Base-by-base conservation (phyloP, 2,329 filamentous ascomycete species). In the Colletotrichum tamarilloi region DNA sequence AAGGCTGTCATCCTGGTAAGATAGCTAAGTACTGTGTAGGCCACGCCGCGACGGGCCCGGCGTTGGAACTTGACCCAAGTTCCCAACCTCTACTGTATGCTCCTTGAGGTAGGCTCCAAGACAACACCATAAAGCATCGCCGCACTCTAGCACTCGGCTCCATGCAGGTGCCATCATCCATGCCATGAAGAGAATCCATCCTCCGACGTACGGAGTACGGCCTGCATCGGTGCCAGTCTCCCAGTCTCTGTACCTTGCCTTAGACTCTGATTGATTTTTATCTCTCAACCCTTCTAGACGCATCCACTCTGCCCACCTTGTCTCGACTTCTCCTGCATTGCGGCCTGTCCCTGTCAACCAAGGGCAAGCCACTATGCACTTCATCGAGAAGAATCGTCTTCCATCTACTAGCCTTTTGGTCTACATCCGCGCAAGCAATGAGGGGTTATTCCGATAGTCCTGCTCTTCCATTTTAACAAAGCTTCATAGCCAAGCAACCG, bases 341-440 rank as follows among this genome's bases (percentile, higher is more conserved):
- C 60, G 46, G 66, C 60, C 67, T 62, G 60, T 73, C 70, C 60
- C 59, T 73, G 70, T 56, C 67, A 42, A 57, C 9, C 66, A 46
- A 56, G 49, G 67, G 35, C 49, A 73, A 46, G 67, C 67, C 30
- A 38, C 35, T 16, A 65, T 70, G 67, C 70, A 70, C 60, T 32
- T 57, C 64, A 62, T 70, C 56, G 49, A 69, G 52, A 53, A 58
- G 46, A 26, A 59, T 26, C 69, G 62, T 46, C 32, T 59, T 69
- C 42, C 42, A 49, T n/a, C 16, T n/a, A n/a, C 42, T 49, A 49
- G 22, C 16, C 30, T 46, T 69, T 42, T 42, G 38, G 14, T 42
- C 59, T 42, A 19, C 14, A 30, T 38, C 60, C 28, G 28, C 59
- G 35, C 55, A 59, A 30, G 14, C 59, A 35, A 38, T 62, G 67